Conservation (phyloP, 1,284 basidiomycete species). For the Ustilago loliicola region DNA sequence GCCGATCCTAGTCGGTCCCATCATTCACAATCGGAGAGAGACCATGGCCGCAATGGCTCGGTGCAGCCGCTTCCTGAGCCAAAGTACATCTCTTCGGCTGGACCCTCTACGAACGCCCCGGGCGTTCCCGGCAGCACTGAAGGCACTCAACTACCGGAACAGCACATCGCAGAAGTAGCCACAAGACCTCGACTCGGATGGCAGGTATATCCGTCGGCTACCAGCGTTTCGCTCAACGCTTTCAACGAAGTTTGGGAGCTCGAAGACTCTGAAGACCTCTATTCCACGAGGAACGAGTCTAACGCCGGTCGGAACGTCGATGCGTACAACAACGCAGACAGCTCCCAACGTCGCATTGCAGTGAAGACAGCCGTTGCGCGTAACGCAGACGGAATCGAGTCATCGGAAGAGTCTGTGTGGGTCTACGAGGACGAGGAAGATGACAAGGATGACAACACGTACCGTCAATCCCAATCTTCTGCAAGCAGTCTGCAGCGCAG, state of each 20-base stretch:
- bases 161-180: background rate
- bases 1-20: constrained; percentile 13
- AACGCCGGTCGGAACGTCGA: background rate
- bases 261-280: constrained; percentile 55
- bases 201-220: constrained; percentile 42
- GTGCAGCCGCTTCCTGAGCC: constrained; percentile 31
- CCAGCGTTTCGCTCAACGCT: constrained; percentile 45
- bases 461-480: constrained; percentile 11
- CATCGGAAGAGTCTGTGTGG: constrained; percentile 19
- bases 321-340: background rate
- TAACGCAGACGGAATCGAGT: background rate
- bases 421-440: constrained; percentile 26
- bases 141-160: background rate
- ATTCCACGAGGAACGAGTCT: constrained; percentile 15
- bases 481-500: constrained; percentile 13
- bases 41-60: background rate
- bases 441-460: constrained; percentile 20
- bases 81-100: constrained; percentile 26
- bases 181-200: constrained; percentile 19
- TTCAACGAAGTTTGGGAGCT: constrained; percentile 65
- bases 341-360: constrained; percentile 9
- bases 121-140: background rate
- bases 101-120: background rate
- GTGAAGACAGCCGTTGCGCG: constrained; percentile 24
- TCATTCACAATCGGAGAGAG: background rate